phyloP scores from a whole-genome alignment of 805 yeast species.

The Lipomyces orientalis region DNA sequence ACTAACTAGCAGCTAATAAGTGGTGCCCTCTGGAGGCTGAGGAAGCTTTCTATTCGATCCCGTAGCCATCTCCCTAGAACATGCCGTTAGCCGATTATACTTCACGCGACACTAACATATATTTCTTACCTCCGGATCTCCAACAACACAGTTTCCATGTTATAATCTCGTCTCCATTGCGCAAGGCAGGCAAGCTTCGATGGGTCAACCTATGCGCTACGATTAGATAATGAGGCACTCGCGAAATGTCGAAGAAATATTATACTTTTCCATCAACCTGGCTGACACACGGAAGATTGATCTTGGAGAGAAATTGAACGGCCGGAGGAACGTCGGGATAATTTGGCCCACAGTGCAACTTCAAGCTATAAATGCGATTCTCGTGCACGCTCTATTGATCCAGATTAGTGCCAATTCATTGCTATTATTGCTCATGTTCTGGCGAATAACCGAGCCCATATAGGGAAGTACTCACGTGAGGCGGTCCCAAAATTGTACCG shows the following conservation, averaged over 20 bases:
- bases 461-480: conserved; percentile 54
- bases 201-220: conserved; percentile 48
- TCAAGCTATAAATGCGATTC: conserved; percentile 86
- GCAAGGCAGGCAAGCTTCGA: conserved; percentile 68
- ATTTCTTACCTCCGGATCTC: conserved; percentile 69
- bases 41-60: conserved; percentile 79
- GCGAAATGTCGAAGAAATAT: conserved; percentile 19
- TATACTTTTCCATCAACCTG: conserved; percentile 56
- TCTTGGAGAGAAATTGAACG: conserved; percentile 78
- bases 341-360: conserved; percentile 76
- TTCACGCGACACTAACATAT: not conserved
- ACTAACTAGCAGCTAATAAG: conserved; percentile 48
- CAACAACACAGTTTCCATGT: conserved; percentile 89
- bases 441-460: not conserved
- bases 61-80: conserved; percentile 71
- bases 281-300: conserved; percentile 93
- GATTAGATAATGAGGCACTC: not conserved
- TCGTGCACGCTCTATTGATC: conserved; percentile 68
- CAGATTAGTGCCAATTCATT: not conserved
- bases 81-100: not conserved
- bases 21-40: conserved; percentile 91
- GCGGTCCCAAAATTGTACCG: conserved; percentile 98
- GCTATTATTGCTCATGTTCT: not conserved
- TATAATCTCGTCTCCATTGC: conserved; percentile 87
- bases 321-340: conserved; percentile 92